Conservation (phyloP, 208 protist genomes). For the Leishmania braziliensis region DNA sequence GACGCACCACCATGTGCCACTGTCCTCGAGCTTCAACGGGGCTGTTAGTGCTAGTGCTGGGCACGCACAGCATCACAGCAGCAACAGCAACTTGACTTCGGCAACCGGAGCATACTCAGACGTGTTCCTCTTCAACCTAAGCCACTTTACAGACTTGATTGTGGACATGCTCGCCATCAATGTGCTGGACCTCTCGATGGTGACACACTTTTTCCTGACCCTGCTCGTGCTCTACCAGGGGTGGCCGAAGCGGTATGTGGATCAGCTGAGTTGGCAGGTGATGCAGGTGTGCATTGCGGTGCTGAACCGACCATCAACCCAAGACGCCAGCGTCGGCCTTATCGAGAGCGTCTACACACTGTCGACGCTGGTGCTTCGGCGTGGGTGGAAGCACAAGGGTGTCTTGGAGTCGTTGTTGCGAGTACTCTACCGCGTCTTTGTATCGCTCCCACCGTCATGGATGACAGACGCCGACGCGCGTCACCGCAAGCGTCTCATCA, state of each 20-base stretch:
- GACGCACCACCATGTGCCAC: background rate
- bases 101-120: constrained; percentile 26
- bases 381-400: constrained; percentile 72
- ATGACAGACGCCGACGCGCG: constrained; percentile 57
- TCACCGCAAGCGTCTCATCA: constrained; percentile 47
- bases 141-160: constrained; percentile 74
- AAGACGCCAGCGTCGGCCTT: constrained; percentile 50
- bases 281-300: constrained; percentile 74
- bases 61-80: background rate
- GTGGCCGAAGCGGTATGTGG: constrained; percentile 60
- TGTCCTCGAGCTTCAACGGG: background rate
- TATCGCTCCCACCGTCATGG: constrained; percentile 52
- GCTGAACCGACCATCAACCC: constrained; percentile 62
- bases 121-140: constrained; percentile 82
- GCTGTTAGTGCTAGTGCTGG: background rate
- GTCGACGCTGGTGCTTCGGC: constrained; percentile 46
- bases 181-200: constrained; percentile 69
- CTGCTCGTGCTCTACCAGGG: constrained; percentile 52
- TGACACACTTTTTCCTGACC: constrained; percentile 58
- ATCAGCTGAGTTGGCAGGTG: constrained; percentile 76
- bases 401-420: constrained; percentile 72
- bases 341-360: constrained; percentile 69
- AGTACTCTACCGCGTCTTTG: constrained; percentile 72
- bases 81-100: background rate
- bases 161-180: constrained; percentile 84